phyloP scores from a whole-genome alignment of 805 yeast species.

The Scheffersomyces coipomensis region DNA sequence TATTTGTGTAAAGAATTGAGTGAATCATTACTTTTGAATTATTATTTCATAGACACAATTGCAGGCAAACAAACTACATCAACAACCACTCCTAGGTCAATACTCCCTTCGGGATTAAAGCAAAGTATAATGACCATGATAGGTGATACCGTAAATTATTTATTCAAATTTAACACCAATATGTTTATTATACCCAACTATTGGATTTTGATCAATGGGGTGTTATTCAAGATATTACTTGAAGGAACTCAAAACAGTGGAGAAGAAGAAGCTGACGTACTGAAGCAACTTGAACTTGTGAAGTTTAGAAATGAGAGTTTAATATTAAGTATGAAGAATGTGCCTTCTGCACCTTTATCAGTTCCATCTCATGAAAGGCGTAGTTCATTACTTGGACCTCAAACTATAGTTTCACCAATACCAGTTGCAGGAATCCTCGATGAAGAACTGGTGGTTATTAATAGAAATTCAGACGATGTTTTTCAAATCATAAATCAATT shows the following conservation, averaged over 20 bases:
- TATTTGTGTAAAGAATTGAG: slow-evolving; percentile 63
- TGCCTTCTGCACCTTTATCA: background rate
- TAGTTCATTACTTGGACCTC: background rate
- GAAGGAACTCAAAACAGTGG: slow-evolving; percentile 18
- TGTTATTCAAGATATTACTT: slow-evolving; percentile 39
- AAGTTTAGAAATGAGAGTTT: slow-evolving; percentile 71
- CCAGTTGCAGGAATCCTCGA: background rate
- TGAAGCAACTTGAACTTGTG: slow-evolving; percentile 56
- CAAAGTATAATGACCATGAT: slow-evolving; percentile 29
- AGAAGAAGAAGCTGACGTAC: slow-evolving; percentile 24
- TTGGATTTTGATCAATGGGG: slow-evolving; percentile 56
- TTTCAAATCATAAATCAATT: slow-evolving; percentile 33
- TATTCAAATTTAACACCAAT: slow-evolving; percentile 53
- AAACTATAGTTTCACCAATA: background rate
- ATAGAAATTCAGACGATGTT: slow-evolving; percentile 25
- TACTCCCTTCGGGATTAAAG: slow-evolving; percentile 15
- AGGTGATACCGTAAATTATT: slow-evolving; percentile 28
- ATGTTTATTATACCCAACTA: slow-evolving; percentile 61
- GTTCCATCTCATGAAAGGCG: background rate
- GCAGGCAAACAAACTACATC: slow-evolving; percentile 6
- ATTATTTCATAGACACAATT: slow-evolving; percentile 35
- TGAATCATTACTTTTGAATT: slow-evolving; percentile 54
- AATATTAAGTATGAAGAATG: slow-evolving; percentile 46
- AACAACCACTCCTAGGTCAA: background rate
- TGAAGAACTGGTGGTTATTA: slow-evolving; percentile 10